Conservation (phyloP, 768 basidiomycete species). For the Nidularia pulvinata region DNA sequence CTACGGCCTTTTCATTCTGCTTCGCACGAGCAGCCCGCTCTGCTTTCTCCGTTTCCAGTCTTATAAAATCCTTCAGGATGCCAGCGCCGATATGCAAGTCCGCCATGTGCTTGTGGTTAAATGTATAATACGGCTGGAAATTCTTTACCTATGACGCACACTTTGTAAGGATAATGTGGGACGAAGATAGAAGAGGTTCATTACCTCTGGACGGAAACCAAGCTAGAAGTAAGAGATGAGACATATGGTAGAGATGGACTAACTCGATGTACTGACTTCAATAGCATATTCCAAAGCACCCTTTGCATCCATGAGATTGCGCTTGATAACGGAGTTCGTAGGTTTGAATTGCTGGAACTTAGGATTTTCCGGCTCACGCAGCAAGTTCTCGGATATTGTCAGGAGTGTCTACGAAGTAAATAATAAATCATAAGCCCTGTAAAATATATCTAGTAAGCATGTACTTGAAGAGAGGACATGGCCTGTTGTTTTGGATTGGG, state of each 20-base stretch:
- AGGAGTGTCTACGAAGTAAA: slow-evolving; percentile 51
- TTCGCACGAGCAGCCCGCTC: slow-evolving; percentile 45
- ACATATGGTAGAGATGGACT: slow-evolving; percentile 2
- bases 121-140: slow-evolving; percentile 76
- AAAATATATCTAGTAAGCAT: slow-evolving; percentile 11
- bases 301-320: slow-evolving; percentile 66
- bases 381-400: slow-evolving; percentile 70
- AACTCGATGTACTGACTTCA: slow-evolving; percentile 48
- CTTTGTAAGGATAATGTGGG: background rate
- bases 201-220: slow-evolving; percentile 73
- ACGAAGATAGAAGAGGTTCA: background rate
- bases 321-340: slow-evolving; percentile 69
- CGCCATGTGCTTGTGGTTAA: slow-evolving; percentile 46
- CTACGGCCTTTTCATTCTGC: slow-evolving; percentile 59
- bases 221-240: slow-evolving; percentile 39
- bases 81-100: slow-evolving; percentile 64
- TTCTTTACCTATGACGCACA: slow-evolving; percentile 49
- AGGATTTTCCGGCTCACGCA: slow-evolving; percentile 69
- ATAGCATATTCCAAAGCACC: slow-evolving; percentile 82
- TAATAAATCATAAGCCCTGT: slow-evolving; percentile 10
- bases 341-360: slow-evolving; percentile 78
- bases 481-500: slow-evolving; percentile 67
- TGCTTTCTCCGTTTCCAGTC: slow-evolving; percentile 47
- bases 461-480: slow-evolving; percentile 64
- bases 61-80: slow-evolving; percentile 64